Base-by-base conservation (phyloP, 192 early-diverging fungal genomes). In the Rhizophagus sp. region DNA sequence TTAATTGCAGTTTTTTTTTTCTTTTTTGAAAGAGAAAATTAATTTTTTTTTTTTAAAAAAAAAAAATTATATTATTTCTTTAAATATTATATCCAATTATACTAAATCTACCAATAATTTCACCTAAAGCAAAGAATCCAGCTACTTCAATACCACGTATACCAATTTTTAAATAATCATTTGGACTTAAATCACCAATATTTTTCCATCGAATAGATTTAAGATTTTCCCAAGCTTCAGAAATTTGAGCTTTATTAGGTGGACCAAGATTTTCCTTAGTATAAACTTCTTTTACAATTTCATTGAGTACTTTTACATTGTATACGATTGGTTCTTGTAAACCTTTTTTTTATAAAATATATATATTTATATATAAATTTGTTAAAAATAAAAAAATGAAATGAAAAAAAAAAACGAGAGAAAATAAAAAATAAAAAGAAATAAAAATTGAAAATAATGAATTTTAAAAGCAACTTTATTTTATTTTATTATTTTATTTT, bases 201-300 rank as follows among this genome's bases (percentile, higher is more conserved):
- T 50, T 25, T 50, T 50, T n/a, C 80, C 76, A 50, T 86, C 83
- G 52, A 87, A 39, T 62, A 83, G 81, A 66, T 88, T 84, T 65
- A 81, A 63, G 52, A 86, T 73, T 34, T 83, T 75, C 68, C 83
- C 76, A 75, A 85, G 89, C 88, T 72, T 87, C 79, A 64, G 83
- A 74, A 36, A 88, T 75, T 82, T 90, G 87, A 22, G 81, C 81
- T 44, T 81, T 82, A n/a, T 81, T 82, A 15, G 91, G 91, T 71
- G 88, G 88, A 27, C 85, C 81, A 88, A 92, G 86, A 71, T 86
- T 86, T 83, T 92, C 89, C 63, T 88, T 88, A 30, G 81, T 84
- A 81, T 90, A 92, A 61, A 92, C 91, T 84, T 89, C 84, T 83
- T 92, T 92, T 65, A 87, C 89, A 52, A 92, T 61, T 82, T 92